A percentile compares a stretch with the other conserved stretches of the same genome.
These are phyloP conservation scores for Gossypium stocksii DNA, from an alignment of 345 rosid genomes.

Conservation along the genomic window DNA sequence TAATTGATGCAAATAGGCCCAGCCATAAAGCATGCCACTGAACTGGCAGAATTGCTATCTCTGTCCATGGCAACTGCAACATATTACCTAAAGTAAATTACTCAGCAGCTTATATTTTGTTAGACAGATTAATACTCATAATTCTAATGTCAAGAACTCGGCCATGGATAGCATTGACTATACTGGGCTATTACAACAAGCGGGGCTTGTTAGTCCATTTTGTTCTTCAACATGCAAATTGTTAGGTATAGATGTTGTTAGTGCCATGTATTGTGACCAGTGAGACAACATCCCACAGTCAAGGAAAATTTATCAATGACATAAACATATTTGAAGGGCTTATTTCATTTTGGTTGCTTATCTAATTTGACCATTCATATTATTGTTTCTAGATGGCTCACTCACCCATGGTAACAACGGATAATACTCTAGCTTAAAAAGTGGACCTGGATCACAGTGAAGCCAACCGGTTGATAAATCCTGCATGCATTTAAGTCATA, in stretches of 20 bases:
- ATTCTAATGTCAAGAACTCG: no score
- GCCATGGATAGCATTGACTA: no score
- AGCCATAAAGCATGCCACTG: conserved; percentile 94
- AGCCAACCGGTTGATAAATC: conserved; percentile 38
- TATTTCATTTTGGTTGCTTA: background rate
- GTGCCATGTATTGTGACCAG: no score
- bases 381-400: background rate
- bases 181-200: no score
- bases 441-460: background rate
- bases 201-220: no score
- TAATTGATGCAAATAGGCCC: conserved; percentile 86
- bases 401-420: background rate
- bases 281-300: no score
- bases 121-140: no score
- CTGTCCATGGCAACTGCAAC: conserved; percentile 42
- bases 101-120: background rate
- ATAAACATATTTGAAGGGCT: background rate
- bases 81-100: background rate
- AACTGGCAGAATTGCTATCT: conserved; percentile 64
- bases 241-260: no score
- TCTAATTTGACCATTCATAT: background rate
- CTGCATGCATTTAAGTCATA: conserved; percentile 18
- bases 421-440: no score
- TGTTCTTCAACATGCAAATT: no score
- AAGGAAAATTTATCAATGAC: background rate